Evolutionary conservation across 768 basidiomycete species (phyloP), one percentile per base, ranked within the genome.

Genomic region (Rhodocollybia butyracea): DNA sequence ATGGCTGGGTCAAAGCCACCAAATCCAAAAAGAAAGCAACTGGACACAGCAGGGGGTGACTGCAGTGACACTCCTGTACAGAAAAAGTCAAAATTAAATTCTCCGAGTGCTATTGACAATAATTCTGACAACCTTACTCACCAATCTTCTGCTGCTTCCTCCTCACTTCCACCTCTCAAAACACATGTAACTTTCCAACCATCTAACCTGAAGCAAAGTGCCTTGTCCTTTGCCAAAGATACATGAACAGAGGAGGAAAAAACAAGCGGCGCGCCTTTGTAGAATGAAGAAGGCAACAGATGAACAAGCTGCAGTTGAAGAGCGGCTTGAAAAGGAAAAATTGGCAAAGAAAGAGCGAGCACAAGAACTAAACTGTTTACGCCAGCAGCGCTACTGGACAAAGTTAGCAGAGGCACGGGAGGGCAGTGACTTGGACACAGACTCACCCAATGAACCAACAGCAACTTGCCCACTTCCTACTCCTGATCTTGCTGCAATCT

Each of bases 211-310:
- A 52, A 36, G 22, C 51, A 52, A 40, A 11, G 12, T 21, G 39
- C n/a, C 6, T 26, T 52, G 32, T 39, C 51, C 17, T 52, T 52
- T 22, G 39, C 36, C 19, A 52, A 52, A 40, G 51, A 52, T 38
- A 39, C 36, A 5, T 36, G 38, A 24, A 38, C 51, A 8, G 36
- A 52, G 12, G 51, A 36, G 39, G 32, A 52, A 22, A 52, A 52
- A n/a, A n/a, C 19, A 36, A n/a, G 38, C 13, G 19, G 51, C 13
- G 11, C 51, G 38, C 15, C 51, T 21, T 12, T 21, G 30, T 5
- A 36, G 32, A 2, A 52, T 52, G 6, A 12, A 6, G 34, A 40
- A 38, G 15, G 21, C n/a, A 10, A 36, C 7, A 19, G 38, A 36
- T 12, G 11, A 21, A 29, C 51, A 40, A n/a, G 51, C 31, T 15